These are phyloP conservation scores for Viola odorata DNA, from an alignment of 345 rosid species.

Conservation along the genomic window DNA sequence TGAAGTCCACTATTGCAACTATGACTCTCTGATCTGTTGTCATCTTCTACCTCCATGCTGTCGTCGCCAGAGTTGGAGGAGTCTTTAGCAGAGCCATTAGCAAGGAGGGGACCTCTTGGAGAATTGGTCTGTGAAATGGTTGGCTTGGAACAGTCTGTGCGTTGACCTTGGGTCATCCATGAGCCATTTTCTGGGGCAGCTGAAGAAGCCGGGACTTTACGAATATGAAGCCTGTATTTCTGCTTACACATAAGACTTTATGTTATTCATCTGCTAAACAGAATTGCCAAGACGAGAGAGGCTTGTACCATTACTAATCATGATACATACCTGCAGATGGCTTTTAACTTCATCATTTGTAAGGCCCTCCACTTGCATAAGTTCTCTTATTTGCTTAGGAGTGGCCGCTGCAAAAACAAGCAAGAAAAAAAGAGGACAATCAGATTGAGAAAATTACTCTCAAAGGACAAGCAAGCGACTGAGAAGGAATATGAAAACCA, in stretches of 20 bases:
- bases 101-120: slow-evolving; percentile 10
- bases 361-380: slow-evolving; percentile 28
- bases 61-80: slow-evolving; percentile 6
- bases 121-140: slow-evolving; percentile 10
- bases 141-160: not conserved
- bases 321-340: slow-evolving; percentile 21
- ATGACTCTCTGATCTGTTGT: slow-evolving; percentile 20
- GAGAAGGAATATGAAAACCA: not conserved
- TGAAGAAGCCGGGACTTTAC: slow-evolving; percentile 14
- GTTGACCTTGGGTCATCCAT: slow-evolving; percentile 10
- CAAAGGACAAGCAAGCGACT: not conserved
- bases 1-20: slow-evolving; percentile 12
- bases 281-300: not conserved
- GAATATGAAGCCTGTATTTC: slow-evolving; percentile 26
- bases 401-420: slow-evolving; percentile 17
- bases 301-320: not conserved
- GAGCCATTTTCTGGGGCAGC: slow-evolving; percentile 12
- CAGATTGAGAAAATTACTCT: not conserved
- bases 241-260: slow-evolving; percentile 4
- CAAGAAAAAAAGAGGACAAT: not conserved
- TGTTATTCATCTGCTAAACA: not conserved
- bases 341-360: slow-evolving; percentile 31
- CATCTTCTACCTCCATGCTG: slow-evolving; percentile 14
- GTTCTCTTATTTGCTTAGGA: slow-evolving; percentile 26
- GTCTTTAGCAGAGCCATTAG: slow-evolving; percentile 5